Conservation (phyloP, 2,329 filamentous ascomycete genomes). For the Podosphaera leucotricha region DNA sequence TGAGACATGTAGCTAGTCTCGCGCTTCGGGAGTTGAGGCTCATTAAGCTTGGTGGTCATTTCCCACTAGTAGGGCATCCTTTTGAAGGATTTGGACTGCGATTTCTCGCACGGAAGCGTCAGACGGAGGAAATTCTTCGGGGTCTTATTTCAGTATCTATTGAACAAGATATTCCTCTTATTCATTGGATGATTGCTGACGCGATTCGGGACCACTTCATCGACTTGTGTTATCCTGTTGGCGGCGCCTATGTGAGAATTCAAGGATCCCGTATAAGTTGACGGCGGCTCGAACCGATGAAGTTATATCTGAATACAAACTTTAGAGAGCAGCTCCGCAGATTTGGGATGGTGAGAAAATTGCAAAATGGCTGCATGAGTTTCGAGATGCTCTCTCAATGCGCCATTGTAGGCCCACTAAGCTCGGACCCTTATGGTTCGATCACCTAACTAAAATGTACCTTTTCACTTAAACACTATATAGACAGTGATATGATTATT, state of each 20-base stretch:
- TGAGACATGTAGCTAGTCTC: neutral
- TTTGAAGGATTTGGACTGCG: neutral
- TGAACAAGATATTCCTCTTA: neutral
- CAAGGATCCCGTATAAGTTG: neutral
- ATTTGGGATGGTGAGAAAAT: too few relatives aligned
- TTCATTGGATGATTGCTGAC: neutral
- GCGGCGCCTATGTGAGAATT: neutral
- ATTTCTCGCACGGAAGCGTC: neutral
- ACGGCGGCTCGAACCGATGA: neutral
- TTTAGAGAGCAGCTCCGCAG: neutral
- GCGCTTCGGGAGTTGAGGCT: neutral
- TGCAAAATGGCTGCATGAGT: too few relatives aligned
- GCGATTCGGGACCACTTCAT: neutral
- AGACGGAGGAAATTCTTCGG: neutral
- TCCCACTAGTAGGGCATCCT: neutral
- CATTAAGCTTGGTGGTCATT: neutral
- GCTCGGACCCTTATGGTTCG: too few relatives aligned
- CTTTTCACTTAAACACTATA: too few relatives aligned
- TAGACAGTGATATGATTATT: too few relatives aligned
- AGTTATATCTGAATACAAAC: neutral
- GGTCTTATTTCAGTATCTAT: neutral
- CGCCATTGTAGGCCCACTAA: too few relatives aligned
- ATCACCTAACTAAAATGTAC: too few relatives aligned
- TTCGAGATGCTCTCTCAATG: too few relatives aligned
- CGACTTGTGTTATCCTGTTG: neutral